Conservation (phyloP, 129 eudicot species). For the Flaveria sonorensis region DNA sequence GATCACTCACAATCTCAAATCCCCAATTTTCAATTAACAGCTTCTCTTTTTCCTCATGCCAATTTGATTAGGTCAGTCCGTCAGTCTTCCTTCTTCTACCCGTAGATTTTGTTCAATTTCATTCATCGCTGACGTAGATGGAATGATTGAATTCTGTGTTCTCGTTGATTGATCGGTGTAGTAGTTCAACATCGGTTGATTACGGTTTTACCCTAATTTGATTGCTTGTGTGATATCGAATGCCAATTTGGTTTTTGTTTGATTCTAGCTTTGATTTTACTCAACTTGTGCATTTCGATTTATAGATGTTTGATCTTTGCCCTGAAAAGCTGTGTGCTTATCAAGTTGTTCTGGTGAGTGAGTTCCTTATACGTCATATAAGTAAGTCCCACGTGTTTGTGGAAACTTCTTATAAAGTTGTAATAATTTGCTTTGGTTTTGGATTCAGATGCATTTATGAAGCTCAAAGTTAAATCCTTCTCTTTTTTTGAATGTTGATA, state of each 20-base stretch:
- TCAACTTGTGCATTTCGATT: neutral
- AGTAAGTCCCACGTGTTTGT: neutral
- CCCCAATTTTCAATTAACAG: neutral
- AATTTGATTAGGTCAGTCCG: constrained; percentile 13
- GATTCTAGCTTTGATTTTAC: neutral
- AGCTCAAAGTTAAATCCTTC: neutral
- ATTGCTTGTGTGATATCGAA: neutral
- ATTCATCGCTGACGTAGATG: neutral
- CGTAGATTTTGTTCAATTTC: neutral
- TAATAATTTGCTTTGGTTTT: neutral
- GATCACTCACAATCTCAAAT: neutral
- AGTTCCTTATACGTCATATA: no score
- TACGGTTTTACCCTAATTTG: constrained; percentile 25
- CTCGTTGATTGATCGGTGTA: neutral
- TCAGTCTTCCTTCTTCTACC: no score
- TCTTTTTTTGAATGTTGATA: neutral
- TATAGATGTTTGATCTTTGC: neutral
- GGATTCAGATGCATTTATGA: neutral
- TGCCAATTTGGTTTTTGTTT: neutral
- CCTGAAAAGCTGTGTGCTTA: neutral
- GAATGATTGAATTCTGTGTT: constrained; percentile 10
- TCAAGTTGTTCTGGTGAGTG: neutral
- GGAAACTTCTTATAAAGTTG: neutral
- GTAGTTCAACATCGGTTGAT: neutral
- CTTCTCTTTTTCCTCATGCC: constrained; percentile 16